Conservation (phyloP, 2,329 filamentous ascomycete species). For the Alternaria sp. region DNA sequence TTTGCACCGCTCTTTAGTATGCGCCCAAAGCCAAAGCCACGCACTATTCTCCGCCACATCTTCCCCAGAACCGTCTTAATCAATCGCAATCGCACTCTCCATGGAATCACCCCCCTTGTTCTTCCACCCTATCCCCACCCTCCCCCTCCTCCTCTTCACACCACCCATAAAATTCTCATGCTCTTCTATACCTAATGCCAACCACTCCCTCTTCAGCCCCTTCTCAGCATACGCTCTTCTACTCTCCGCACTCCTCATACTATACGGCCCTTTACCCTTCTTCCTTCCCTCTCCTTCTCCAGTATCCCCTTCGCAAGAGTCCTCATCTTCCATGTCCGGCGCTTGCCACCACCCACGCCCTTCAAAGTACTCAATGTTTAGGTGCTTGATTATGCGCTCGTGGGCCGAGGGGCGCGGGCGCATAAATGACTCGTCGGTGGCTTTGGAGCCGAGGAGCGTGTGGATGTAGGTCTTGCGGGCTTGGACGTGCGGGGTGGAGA, state of each 20-base stretch:
- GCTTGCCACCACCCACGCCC: neutral
- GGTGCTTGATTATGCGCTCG: slow-evolving; percentile 29
- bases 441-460: slow-evolving; percentile 18
- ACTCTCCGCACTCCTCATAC: slow-evolving; percentile 27
- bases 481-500: slow-evolving; percentile 32
- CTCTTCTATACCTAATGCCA: neutral
- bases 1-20: neutral
- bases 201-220: slow-evolving; percentile 28
- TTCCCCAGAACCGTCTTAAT: neutral
- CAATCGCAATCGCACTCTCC: neutral
- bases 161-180: slow-evolving; percentile 16
- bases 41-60: no score
- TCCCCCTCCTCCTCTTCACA: slow-evolving; percentile 5
- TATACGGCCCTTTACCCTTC: slow-evolving; percentile 16
- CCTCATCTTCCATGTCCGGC: neutral
- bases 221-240: slow-evolving; percentile 29
- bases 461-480: slow-evolving; percentile 31
- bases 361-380: slow-evolving; percentile 15
- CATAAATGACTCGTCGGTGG: slow-evolving; percentile 10
- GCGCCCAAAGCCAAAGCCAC: neutral
- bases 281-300: neutral
- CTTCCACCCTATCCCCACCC: neutral
- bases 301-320: neutral
- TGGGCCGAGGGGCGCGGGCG: slow-evolving; percentile 27
- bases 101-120: neutral